Conservation (phyloP, 176 grass and related monocot species). For the Ensete glaucum region DNA sequence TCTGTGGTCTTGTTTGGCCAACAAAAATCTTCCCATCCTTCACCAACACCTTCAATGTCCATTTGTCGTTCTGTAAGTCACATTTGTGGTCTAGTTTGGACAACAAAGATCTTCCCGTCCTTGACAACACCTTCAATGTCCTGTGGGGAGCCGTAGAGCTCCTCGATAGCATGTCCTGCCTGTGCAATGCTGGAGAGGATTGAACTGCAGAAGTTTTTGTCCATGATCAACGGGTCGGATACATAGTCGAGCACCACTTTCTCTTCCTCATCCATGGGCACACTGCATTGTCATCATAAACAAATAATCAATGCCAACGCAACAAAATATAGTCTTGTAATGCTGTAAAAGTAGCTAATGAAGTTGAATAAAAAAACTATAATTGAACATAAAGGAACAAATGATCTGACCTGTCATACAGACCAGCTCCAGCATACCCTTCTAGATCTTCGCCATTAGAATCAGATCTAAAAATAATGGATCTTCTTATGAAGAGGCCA, state of each 20-base stretch:
- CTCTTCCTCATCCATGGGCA: slow-evolving; percentile 91
- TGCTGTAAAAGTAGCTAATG: not conserved
- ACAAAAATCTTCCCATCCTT: no score
- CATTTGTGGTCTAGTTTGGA: slow-evolving; percentile 96
- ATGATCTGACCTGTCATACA: slow-evolving; percentile 71
- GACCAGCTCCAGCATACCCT: slow-evolving; percentile 93
- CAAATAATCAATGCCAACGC: not conserved
- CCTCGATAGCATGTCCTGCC: slow-evolving; percentile 61
- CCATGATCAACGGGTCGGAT: slow-evolving; percentile 54
- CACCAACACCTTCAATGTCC: no score
- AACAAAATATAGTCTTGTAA: not conserved
- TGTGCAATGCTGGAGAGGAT: slow-evolving; percentile 60
- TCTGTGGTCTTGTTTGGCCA: no score
- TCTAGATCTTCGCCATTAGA: slow-evolving; percentile 97
- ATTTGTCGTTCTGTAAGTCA: slow-evolving; percentile 18
- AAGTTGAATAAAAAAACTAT: not conserved
- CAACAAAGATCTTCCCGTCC: slow-evolving; percentile 76
- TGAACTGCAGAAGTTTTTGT: slow-evolving; percentile 40
- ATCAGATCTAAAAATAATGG: slow-evolving; percentile 95
- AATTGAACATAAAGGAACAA: not conserved
- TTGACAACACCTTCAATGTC: slow-evolving; percentile 89
- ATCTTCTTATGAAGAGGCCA: slow-evolving; percentile 82
- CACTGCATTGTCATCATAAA: slow-evolving; percentile 28
- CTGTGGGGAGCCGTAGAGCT: slow-evolving; percentile 67
- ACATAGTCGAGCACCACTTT: slow-evolving; percentile 76